phyloP scores from a whole-genome alignment of 257 asterid genomes.

The Nemophila menziesii region DNA sequence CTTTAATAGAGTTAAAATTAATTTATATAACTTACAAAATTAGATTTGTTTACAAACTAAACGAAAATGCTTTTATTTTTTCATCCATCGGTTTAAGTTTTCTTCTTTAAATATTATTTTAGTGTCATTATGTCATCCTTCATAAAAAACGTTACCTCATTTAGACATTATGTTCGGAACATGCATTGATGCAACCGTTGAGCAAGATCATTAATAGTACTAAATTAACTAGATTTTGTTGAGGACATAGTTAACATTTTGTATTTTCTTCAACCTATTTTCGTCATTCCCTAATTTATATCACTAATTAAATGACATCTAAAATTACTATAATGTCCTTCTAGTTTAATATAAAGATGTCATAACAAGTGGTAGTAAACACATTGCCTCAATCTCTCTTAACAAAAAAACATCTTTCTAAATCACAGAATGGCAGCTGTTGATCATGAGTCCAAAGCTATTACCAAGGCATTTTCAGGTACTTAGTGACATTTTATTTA shows the following conservation, averaged over 20 bases:
- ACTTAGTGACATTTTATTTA: no score
- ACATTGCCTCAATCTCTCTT: constrained; percentile 1
- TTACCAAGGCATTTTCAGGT: constrained; percentile 72
- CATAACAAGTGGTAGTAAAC: background rate
- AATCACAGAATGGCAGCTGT: constrained; percentile 36
- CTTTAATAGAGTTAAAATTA: no score
- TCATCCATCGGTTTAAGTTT: no score
- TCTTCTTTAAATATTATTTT: background rate
- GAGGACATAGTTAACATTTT: background rate
- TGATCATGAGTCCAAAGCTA: constrained; percentile 42
- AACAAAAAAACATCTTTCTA: background rate
- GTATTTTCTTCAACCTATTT: background rate
- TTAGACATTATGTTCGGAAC: background rate
- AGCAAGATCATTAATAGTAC: background rate
- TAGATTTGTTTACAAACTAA: no score
- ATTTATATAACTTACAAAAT: no score
- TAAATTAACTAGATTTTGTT: background rate
- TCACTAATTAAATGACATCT: background rate
- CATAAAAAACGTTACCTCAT: background rate
- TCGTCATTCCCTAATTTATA: background rate
- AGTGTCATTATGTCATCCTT: constrained; percentile 1
- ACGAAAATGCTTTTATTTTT: no score
- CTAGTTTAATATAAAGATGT: background rate
- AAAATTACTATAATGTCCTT: constrained; percentile 1
- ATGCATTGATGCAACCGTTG: background rate